Conservation (phyloP, 306 rosid species). For the Neltuma alba region DNA sequence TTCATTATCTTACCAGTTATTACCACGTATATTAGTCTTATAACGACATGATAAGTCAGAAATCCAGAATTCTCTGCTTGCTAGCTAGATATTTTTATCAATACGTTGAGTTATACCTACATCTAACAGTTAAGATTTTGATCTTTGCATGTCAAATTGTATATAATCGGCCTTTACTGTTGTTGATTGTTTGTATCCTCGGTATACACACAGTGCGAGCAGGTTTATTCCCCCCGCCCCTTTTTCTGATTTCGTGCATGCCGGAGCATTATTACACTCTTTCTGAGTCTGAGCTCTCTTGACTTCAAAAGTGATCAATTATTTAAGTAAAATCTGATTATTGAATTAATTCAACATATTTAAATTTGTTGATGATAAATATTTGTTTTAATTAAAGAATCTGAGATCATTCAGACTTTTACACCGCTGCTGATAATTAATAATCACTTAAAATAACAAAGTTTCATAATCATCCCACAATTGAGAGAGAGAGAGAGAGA, state of each 20-base stretch:
- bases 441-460: background rate
- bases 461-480: background rate
- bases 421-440: background rate
- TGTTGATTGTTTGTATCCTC: too few relatives aligned
- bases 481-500: too few relatives aligned
- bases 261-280: background rate
- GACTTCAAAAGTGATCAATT: too few relatives aligned
- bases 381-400: background rate
- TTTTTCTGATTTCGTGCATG: background rate
- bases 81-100: too few relatives aligned
- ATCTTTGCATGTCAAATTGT: too few relatives aligned
- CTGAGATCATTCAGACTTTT: background rate
- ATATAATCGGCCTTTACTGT: too few relatives aligned
- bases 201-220: too few relatives aligned
- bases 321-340: background rate
- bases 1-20: too few relatives aligned
- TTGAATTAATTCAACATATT: background rate
- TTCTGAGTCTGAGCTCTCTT: background rate
- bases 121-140: too few relatives aligned
- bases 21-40: too few relatives aligned
- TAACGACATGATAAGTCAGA: background rate
- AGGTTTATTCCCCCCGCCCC: too few relatives aligned
- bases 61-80: background rate
- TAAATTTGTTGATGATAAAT: background rate
- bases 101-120: background rate